Percentiles rank a stretch among this genome's conserved stretches.
phyloP scores from a whole-genome alignment of 495 filamentous ascomycete species.

The Tuber magnatum region DNA sequence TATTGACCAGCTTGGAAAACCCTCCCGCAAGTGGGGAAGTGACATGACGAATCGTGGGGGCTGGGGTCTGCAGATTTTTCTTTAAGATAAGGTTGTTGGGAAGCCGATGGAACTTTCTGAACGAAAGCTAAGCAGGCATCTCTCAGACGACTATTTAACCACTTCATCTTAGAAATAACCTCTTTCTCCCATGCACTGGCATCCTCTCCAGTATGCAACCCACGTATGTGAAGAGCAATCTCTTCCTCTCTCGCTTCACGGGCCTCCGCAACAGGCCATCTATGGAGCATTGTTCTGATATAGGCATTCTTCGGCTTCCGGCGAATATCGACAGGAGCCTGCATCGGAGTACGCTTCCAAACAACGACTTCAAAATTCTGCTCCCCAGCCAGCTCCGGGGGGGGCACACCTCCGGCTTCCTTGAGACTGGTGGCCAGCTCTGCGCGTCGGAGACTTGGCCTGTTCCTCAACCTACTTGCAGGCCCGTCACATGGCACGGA shows the following conservation, averaged over 20 bases:
- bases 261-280: neutral
- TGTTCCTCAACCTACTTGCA: neutral
- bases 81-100: neutral
- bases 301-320: neutral
- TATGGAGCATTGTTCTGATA: neutral
- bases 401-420: neutral
- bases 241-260: neutral
- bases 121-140: neutral
- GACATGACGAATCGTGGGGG: neutral
- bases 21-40: neutral
- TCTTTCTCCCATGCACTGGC: neutral
- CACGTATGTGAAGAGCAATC: neutral
- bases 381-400: neutral
- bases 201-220: neutral
- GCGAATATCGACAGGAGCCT: neutral
- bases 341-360: neutral
- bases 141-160: neutral
- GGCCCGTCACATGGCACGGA: neutral
- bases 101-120: neutral
- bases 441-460: neutral
- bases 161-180: neutral
- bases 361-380: neutral
- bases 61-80: neutral
- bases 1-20: neutral
- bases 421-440: neutral